A percentile compares a stretch with the other conserved stretches of the same genome.
These are phyloP conservation scores for Barnettozyma populi DNA, from an alignment of 805 yeast genomes.

Conservation along the genomic window DNA sequence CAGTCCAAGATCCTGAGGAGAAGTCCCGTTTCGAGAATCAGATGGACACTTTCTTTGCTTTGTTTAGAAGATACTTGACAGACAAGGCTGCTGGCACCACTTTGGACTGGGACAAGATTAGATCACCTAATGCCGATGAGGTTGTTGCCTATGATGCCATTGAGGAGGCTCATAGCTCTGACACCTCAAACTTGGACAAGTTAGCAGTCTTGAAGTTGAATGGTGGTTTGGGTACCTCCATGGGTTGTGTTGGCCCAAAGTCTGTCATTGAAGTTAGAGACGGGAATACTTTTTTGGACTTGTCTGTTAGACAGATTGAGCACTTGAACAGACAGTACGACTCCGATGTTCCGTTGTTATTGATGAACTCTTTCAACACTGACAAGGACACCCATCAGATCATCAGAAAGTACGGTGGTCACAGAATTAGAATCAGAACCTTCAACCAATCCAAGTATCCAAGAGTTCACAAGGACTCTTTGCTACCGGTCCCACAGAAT, in stretches of 20 bases:
- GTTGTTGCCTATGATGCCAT: constrained; percentile 73
- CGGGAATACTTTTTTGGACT: constrained; percentile 93
- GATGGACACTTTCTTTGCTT: constrained; percentile 90
- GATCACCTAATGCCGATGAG: constrained; percentile 84
- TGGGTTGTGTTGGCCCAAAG: constrained; percentile 99
- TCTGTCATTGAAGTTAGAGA: constrained; percentile 98
- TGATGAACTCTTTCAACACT: constrained; percentile 98
- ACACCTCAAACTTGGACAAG: constrained; percentile 48
- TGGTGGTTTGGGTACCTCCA: constrained; percentile 98
- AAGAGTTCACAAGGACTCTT: constrained; percentile 90
- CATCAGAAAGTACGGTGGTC: constrained; percentile 95
- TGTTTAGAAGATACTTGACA: constrained; percentile 85
- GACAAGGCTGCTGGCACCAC: constrained; percentile 85
- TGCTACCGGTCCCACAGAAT: constrained; percentile 85
- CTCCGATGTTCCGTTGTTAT: constrained; percentile 89
- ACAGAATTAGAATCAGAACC: constrained; percentile 89
- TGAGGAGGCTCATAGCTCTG: constrained; percentile 31
- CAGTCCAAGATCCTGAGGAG: constrained; percentile 48
- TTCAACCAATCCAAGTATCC: constrained; percentile 98
- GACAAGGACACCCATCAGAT: constrained; percentile 92
- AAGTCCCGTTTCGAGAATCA: constrained; percentile 72
- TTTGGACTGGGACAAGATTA: constrained; percentile 92
- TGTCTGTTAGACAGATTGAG: constrained; percentile 95
- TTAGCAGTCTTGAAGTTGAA: constrained; percentile 93
- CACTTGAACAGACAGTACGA: constrained; percentile 85